Evolutionary conservation across 805 yeast species (phyloP).

Genomic region (Myxozyma geophila): DNA sequence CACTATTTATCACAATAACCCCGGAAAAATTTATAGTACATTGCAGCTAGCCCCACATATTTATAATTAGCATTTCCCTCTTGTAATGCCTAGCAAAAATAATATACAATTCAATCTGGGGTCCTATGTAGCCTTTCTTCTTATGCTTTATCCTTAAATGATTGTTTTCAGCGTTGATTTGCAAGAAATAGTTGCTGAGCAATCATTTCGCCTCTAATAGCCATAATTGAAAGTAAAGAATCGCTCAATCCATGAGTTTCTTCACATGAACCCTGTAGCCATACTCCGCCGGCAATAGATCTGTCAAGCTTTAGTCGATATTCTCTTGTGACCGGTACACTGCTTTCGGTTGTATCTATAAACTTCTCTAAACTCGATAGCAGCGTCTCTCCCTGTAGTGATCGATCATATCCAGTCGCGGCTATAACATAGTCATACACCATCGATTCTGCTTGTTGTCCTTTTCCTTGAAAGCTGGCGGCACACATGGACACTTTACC

Average conservation of each 20-base stretch:
- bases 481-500: not conserved
- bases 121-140: not conserved
- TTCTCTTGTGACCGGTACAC: conserved; percentile 21
- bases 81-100: no score
- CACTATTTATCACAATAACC: no score
- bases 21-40: no score
- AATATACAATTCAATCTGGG: not conserved
- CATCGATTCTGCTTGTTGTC: not conserved
- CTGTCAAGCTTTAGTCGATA: conserved; percentile 27
- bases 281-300: conserved; percentile 23
- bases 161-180: no score
- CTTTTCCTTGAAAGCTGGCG: no score
- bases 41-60: no score
- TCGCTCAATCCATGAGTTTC: conserved; percentile 39
- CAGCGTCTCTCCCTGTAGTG: conserved; percentile 1
- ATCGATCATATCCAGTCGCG: conserved; percentile 38
- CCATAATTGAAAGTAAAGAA: conserved; percentile 37
- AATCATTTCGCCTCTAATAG: conserved; percentile 36
- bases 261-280: conserved; percentile 39
- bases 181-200: conserved; percentile 23
- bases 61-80: no score
- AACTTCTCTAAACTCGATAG: conserved; percentile 10
- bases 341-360: not conserved
- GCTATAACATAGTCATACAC: conserved; percentile 36
- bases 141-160: no score